These are phyloP conservation scores for Apiospora sp. DNA, from an alignment of 2,329 filamentous ascomycete species.

Conservation along the genomic window DNA sequence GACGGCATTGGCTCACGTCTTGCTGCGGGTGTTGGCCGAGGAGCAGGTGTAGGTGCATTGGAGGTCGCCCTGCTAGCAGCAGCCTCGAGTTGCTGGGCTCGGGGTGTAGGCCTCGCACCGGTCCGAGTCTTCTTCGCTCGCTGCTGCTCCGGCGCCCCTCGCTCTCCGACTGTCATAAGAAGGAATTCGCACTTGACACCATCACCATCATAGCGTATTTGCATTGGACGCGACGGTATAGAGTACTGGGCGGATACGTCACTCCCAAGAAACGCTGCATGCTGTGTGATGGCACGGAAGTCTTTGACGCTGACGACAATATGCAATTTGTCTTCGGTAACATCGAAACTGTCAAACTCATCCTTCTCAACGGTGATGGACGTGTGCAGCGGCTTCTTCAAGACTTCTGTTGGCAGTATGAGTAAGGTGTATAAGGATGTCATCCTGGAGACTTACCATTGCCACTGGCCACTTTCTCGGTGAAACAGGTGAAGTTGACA, in stretches of 20 bases:
- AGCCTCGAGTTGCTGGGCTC: constrained; percentile 56
- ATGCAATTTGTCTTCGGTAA: constrained; percentile 75
- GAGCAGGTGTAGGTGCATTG: constrained; percentile 39
- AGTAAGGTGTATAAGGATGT: background rate
- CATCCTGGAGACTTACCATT: constrained; percentile 55
- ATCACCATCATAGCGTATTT: constrained; percentile 74
- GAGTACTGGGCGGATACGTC: constrained; percentile 75
- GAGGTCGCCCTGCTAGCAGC: constrained; percentile 53
- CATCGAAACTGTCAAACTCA: constrained; percentile 78
- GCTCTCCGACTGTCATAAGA: constrained; percentile 81
- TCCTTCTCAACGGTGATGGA: constrained; percentile 79
- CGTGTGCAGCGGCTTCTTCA: constrained; percentile 83
- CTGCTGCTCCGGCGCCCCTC: constrained; percentile 56
- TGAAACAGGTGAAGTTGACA: constrained; percentile 82
- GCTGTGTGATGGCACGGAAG: constrained; percentile 79
- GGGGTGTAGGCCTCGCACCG: constrained; percentile 49
- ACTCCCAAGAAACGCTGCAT: constrained; percentile 75
- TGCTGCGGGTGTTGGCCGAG: constrained; percentile 46
- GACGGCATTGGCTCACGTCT: constrained; percentile 51
- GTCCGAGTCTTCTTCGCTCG: constrained; percentile 53
- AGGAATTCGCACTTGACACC: constrained; percentile 79
- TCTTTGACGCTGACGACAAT: constrained; percentile 85
- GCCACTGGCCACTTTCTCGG: constrained; percentile 77
- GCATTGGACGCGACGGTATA: constrained; percentile 73
- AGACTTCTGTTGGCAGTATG: constrained; percentile 61